Evolutionary conservation across 2,329 filamentous ascomycete species (phyloP).

Genomic region (Blastomyces silverae): DNA sequence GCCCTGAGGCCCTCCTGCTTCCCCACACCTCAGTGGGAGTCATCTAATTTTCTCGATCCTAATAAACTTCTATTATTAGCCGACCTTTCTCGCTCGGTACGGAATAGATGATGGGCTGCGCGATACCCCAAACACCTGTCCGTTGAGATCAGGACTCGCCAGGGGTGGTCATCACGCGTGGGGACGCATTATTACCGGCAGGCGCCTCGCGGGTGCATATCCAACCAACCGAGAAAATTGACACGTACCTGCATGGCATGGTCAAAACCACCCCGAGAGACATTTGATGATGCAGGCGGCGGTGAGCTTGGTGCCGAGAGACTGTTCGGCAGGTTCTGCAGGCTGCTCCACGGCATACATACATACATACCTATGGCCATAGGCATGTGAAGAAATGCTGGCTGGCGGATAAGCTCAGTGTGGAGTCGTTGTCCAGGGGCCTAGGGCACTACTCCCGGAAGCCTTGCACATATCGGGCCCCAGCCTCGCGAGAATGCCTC

Average conservation of each 20-base stretch:
- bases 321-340: background rate
- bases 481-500: background rate
- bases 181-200: background rate
- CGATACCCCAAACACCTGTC: background rate
- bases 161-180: background rate
- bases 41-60: background rate
- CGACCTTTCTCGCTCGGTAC: background rate
- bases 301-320: background rate
- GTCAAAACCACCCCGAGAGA: background rate
- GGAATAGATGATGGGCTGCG: background rate
- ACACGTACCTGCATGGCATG: background rate
- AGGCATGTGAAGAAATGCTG: background rate
- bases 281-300: background rate
- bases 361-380: background rate
- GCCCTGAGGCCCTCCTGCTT: background rate
- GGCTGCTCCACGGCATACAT: background rate
- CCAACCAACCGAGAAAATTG: background rate
- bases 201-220: background rate
- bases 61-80: background rate
- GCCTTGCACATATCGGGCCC: background rate
- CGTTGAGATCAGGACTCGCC: background rate
- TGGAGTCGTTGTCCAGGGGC: background rate
- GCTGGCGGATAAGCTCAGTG: background rate
- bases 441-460: background rate
- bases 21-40: background rate